Evolutionary conservation across 78 protist species (phyloP), one percentile per base, ranked within the genome.

Genomic region (Dictyostelium citrinum): DNA sequence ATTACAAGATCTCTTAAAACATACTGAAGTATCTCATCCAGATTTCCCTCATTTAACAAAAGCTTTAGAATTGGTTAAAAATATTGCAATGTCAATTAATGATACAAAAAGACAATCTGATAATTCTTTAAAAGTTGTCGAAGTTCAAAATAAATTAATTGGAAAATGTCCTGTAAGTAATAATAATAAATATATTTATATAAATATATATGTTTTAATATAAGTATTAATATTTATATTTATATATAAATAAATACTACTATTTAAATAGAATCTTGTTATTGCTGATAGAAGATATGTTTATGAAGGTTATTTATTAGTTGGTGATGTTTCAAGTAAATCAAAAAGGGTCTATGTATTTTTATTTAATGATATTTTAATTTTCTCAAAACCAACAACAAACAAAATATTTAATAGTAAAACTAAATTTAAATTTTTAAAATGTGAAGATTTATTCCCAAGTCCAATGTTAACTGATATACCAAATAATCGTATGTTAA

Each of bases 41-140:
- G 93, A 88, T 46, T 88, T 67, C 70, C 12, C 70, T 27, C 80
- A 88, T 33, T 41, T 88, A 37, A 22, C 85, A 12, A 76, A 78
- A 29, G 84, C 79, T 20, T 68, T 88, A 20, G 85, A 88, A 33
- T 31, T 61, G 20, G 81, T 88, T 22, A 88, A 88, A 45, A 68
- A 68, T 10, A 67, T 88, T 58, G 93, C 93, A 67, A 88, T 78
- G 60, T 75, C 82, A 46, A 88, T 88, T 58, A 88, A 88, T n/a
- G 93, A 88, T 64, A 88, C 93, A 51, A 88, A 88, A 27, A 24
- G 93, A 55, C 84, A 82, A 37, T 81, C 93, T 78, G 93, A 88
- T 49, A 88, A 88, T 49, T 88, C 93, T 16, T 83, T 88, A 22
- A 76, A 88, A 46, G 93, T 88, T 12, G 83, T 88, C n/a, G 93